Conservation (phyloP, 495 filamentous ascomycete genomes). For the Penicillium ucsense region DNA sequence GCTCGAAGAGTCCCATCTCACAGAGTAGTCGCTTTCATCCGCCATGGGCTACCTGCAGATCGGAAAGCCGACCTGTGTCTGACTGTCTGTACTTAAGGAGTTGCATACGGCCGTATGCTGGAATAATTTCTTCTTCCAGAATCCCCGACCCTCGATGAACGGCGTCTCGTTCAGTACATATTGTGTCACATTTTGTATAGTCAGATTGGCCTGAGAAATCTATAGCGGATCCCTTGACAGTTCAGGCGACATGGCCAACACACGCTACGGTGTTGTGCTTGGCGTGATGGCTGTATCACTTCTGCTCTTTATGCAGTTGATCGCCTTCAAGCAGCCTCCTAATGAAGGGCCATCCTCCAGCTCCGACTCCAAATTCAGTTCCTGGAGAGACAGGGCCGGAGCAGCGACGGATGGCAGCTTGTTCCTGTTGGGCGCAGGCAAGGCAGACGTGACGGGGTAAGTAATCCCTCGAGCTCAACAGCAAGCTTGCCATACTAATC, state of each 20-base stretch:
- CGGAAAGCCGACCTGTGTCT: too few relatives aligned
- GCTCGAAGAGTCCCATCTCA: too few relatives aligned
- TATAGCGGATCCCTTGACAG: too few relatives aligned
- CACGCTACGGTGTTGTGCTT: constrained; percentile 17
- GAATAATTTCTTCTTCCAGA: too few relatives aligned
- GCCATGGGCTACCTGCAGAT: too few relatives aligned
- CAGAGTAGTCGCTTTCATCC: too few relatives aligned
- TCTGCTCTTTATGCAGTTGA: constrained; percentile 23
- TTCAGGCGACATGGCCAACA: constrained; percentile 17
- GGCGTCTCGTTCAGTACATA: too few relatives aligned
- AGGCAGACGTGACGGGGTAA: constrained; percentile 90
- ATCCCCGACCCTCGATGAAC: too few relatives aligned
- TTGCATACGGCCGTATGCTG: too few relatives aligned
- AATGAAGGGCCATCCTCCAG: constrained; percentile 5
- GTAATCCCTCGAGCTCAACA: background rate
- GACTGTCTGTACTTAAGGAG: too few relatives aligned
- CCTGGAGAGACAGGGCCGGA: constrained; percentile 16
- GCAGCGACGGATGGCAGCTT: constrained; percentile 28
- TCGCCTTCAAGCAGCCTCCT: constrained; percentile 13
- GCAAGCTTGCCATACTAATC: background rate
- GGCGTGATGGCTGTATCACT: constrained; percentile 15
- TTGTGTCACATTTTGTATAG: too few relatives aligned
- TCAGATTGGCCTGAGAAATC: too few relatives aligned
- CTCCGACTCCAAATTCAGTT: constrained; percentile 12
- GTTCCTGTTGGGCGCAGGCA: constrained; percentile 85